Percentiles rank a stretch among this genome's conserved stretches.
Evolutionary conservation across 495 filamentous ascomycete species (phyloP).

Genomic region (Tuber calosporum): DNA sequence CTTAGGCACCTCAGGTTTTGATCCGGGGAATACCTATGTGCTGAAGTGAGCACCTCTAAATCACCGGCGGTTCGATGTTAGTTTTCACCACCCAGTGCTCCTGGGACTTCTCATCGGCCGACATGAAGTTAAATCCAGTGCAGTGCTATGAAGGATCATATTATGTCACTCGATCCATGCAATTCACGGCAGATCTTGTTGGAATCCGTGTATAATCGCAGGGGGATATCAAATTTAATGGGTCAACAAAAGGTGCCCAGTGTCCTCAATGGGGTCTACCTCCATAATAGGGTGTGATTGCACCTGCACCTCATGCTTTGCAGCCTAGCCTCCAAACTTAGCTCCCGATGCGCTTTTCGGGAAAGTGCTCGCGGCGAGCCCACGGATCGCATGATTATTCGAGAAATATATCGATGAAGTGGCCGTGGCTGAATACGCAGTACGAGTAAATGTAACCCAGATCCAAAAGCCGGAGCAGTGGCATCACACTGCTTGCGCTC

Average conservation of each 20-base stretch:
- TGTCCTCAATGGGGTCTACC: not conserved
- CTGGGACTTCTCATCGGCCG: not conserved
- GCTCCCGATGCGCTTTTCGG: not conserved
- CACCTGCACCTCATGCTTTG: not conserved
- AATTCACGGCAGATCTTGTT: not conserved
- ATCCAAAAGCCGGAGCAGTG: not conserved
- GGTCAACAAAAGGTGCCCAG: not conserved
- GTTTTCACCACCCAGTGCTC: not conserved
- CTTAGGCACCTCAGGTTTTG: not conserved
- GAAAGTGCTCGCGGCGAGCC: not conserved
- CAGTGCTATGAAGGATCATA: not conserved
- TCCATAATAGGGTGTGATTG: not conserved
- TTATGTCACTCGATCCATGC: not conserved
- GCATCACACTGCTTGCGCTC: not conserved
- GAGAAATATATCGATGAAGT: not conserved
- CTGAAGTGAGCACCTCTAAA: not conserved
- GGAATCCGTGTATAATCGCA: not conserved
- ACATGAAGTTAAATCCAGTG: not conserved
- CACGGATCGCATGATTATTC: not conserved
- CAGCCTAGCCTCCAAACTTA: not conserved
- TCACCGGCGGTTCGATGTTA: not conserved
- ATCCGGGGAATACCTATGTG: not conserved
- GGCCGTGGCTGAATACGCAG: not conserved
- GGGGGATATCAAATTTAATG: not conserved
- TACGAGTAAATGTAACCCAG: not conserved